Evolutionary conservation across 2,329 filamentous ascomycete species (phyloP), one percentile per base, ranked within the genome.

Genomic region (Aureobasidium sp.): DNA sequence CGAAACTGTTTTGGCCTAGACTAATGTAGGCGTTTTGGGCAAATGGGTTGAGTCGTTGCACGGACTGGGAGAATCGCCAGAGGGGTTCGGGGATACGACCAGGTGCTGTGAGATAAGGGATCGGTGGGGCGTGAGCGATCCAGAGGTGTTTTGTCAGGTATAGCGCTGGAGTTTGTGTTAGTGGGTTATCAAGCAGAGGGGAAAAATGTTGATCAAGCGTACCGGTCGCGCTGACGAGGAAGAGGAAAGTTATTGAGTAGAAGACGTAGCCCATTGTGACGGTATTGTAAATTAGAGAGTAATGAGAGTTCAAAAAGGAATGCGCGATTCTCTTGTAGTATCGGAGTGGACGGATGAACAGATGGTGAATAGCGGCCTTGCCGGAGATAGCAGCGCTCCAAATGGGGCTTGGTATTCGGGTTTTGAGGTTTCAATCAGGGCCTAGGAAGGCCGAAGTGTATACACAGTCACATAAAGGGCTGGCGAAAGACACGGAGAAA

Each of bases 61-160:
- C 48, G 66, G 68, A 66, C 56, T 74, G 71, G 46, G 81, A 74
- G 65, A 76, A 65, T 67, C 76, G 64, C 73, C 87, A 87, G 65
- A 82, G 76, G 66, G 81, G 73, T 68, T 80, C 77, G 57, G 81
- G 80, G 68, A 84, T 72, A 64, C 79, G 73, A 61, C 72, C 73
- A 63, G 73, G 72, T 26, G 77, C 74, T 43, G 82, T 78, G 63
- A 78, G 66, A 70, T 79, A 81, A 56, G 82, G 80, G 34, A 86
- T 79, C 34, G 72, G 70, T 62, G 87, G 86, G 51, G 96, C 75
- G 67, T 84, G 79, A 62, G 84, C 86, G 48, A 88, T 77, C 94
- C 94, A 97, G 77, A 81, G 81, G 62, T 81, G 75, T 68, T 93
- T 90, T 63, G 89, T 93, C 67, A 94, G 78, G 81, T 92, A 96